phyloP scores from a whole-genome alignment of 2,329 filamentous ascomycete genomes.

The Scolecobasidium constrictum region DNA sequence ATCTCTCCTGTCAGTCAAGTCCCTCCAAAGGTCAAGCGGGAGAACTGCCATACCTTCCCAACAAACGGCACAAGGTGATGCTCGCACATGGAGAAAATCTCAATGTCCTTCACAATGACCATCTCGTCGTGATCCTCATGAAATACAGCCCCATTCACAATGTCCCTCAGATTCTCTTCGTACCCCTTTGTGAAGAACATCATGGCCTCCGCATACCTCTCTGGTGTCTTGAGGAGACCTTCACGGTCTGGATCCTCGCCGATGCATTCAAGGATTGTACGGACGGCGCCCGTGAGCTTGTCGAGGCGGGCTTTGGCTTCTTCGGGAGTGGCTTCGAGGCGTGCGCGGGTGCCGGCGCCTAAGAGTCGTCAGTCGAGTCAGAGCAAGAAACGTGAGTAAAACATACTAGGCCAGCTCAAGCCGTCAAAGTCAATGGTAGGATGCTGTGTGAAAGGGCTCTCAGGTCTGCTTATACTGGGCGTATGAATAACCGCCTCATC shows the following conservation, averaged over 20 bases:
- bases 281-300: conserved; percentile 52
- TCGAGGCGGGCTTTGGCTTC: conserved; percentile 45
- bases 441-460: conserved; percentile 39
- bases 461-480: conserved; percentile 40
- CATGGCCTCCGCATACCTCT: conserved; percentile 89
- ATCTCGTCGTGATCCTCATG: conserved; percentile 95
- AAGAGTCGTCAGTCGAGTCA: conserved; percentile 10
- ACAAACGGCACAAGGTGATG: conserved; percentile 95
- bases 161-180: conserved; percentile 82
- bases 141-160: conserved; percentile 91
- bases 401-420: conserved; percentile 43
- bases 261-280: conserved; percentile 54
- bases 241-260: conserved; percentile 56
- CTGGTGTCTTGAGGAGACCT: conserved; percentile 56
- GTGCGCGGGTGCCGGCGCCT: conserved; percentile 54
- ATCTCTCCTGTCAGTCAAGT: conserved; percentile 11
- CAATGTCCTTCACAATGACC: conserved; percentile 96
- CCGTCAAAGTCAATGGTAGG: conserved; percentile 44
- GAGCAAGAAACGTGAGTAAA: neutral
- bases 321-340: conserved; percentile 46
- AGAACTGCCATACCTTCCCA: conserved; percentile 58
- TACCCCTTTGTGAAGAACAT: conserved; percentile 95
- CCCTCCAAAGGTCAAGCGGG: neutral
- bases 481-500: conserved; percentile 41
- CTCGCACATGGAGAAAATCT: conserved; percentile 89